phyloP scores from a whole-genome alignment of 2,329 filamentous ascomycete genomes.

The Claviceps quebecensis region DNA sequence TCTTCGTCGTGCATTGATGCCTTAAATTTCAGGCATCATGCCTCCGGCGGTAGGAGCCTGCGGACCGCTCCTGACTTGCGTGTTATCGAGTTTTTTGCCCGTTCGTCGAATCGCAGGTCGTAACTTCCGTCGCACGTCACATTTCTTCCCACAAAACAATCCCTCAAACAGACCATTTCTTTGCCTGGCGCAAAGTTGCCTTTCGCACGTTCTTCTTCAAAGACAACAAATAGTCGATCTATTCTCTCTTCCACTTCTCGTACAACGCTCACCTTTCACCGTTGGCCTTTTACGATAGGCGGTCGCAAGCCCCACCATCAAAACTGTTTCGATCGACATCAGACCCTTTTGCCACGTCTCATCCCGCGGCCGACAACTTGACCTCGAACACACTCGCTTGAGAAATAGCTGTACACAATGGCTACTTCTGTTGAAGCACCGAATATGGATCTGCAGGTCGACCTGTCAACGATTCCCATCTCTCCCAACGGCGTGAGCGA shows the following conservation, averaged over 20 bases:
- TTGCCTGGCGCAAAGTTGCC: constrained; percentile 28
- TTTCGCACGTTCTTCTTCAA: constrained; percentile 6
- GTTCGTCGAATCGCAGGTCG: constrained; percentile 5
- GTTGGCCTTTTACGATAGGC: background rate
- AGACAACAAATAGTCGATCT: constrained; percentile 15
- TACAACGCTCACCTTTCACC: constrained; percentile 7
- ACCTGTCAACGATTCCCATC: constrained; percentile 54
- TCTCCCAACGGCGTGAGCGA: constrained; percentile 45
- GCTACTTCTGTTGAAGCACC: constrained; percentile 20
- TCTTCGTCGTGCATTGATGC: background rate
- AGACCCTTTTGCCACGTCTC: constrained; percentile 10
- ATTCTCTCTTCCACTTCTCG: constrained; percentile 9
- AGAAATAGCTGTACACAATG: constrained; percentile 17
- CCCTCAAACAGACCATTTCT: constrained; percentile 9
- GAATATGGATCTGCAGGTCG: constrained; percentile 42
- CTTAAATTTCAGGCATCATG: background rate
- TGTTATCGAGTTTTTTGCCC: background rate
- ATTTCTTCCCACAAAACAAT: constrained; percentile 8
- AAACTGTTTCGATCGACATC: constrained; percentile 7
- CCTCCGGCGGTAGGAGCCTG: background rate
- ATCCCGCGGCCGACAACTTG: constrained; percentile 7
- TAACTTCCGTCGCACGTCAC: constrained; percentile 8
- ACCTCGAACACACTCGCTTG: background rate
- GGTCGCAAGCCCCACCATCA: constrained; percentile 3
- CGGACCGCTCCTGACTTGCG: constrained; percentile 1